Conservation (phyloP, 1,284 basidiomycete genomes). For the Melampsora larici-populina region DNA sequence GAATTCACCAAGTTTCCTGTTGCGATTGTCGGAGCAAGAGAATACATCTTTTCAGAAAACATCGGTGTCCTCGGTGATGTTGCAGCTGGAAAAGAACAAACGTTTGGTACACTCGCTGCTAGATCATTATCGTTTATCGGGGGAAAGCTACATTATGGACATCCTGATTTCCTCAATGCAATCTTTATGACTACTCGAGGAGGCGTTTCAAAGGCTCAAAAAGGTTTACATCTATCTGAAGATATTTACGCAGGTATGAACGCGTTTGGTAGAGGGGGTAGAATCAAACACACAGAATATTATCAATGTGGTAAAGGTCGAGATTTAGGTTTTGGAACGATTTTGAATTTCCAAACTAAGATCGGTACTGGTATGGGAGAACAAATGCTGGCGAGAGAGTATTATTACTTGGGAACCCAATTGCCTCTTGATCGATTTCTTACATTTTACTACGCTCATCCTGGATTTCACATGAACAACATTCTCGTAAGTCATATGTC, state of each 20-base stretch:
- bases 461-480: conserved; percentile 99
- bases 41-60: conserved; percentile 99
- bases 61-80: conserved; percentile 98
- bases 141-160: conserved; percentile 97
- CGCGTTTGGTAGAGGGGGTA: conserved; percentile 90
- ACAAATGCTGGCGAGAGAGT: conserved; percentile 97
- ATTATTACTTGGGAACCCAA: conserved; percentile 99
- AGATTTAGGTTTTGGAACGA: conserved; percentile 98
- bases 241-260: conserved; percentile 99
- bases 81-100: conserved; percentile 98
- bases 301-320: conserved; percentile 87
- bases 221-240: conserved; percentile 95
- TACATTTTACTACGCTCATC: conserved; percentile 99
- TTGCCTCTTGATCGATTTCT: conserved; percentile 96
- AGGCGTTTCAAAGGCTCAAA: conserved; percentile 97
- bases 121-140: conserved; percentile 95
- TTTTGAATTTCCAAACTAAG: conserved; percentile 99
- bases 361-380: conserved; percentile 99
- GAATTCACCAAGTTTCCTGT: conserved; percentile 78
- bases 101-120: conserved; percentile 94
- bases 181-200: conserved; percentile 98
- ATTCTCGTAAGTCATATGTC: conserved; percentile 63
- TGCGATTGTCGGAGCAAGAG: conserved; percentile 95
- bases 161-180: conserved; percentile 97
- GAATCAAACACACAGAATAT: conserved; percentile 99